These are phyloP conservation scores for Yamadazyma aaseri DNA, from an alignment of 1,139 yeast species.

Conservation along the genomic window DNA sequence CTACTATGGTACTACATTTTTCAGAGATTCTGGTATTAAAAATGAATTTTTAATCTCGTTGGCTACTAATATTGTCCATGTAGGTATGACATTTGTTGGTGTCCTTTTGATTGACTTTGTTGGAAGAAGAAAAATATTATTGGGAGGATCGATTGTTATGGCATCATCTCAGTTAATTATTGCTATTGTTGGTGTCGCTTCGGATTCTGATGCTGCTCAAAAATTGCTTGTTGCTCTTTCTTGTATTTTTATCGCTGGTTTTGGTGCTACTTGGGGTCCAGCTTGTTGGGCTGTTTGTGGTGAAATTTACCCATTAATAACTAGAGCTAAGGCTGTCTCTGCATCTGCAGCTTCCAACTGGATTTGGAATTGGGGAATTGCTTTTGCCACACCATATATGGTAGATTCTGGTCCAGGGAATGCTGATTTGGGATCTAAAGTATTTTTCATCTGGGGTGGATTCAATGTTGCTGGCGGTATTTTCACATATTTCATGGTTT, in stretches of 20 bases:
- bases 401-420: slow-evolving; percentile 61
- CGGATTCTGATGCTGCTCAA: slow-evolving; percentile 38
- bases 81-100: slow-evolving; percentile 38
- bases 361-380: slow-evolving; percentile 76
- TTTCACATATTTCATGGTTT: slow-evolving; percentile 56
- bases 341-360: slow-evolving; percentile 75
- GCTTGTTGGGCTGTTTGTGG: slow-evolving; percentile 74
- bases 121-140: slow-evolving; percentile 39
- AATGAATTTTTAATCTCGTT: slow-evolving; percentile 31
- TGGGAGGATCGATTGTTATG: slow-evolving; percentile 63
- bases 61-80: slow-evolving; percentile 39
- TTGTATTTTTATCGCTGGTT: slow-evolving; percentile 74
- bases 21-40: slow-evolving; percentile 54
- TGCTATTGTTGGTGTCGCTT: slow-evolving; percentile 63
- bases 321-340: slow-evolving; percentile 78
- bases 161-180: slow-evolving; percentile 62
- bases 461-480: slow-evolving; percentile 56
- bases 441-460: slow-evolving; percentile 65
- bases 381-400: slow-evolving; percentile 72
- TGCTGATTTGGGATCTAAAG: slow-evolving; percentile 45
- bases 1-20: slow-evolving; percentile 67
- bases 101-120: slow-evolving; percentile 33
- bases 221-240: slow-evolving; percentile 66
- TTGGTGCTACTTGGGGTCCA: slow-evolving; percentile 87
- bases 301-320: slow-evolving; percentile 75